Conservation (phyloP, 352 stramenopile genomes). For the Elongisporangium undulatum region DNA sequence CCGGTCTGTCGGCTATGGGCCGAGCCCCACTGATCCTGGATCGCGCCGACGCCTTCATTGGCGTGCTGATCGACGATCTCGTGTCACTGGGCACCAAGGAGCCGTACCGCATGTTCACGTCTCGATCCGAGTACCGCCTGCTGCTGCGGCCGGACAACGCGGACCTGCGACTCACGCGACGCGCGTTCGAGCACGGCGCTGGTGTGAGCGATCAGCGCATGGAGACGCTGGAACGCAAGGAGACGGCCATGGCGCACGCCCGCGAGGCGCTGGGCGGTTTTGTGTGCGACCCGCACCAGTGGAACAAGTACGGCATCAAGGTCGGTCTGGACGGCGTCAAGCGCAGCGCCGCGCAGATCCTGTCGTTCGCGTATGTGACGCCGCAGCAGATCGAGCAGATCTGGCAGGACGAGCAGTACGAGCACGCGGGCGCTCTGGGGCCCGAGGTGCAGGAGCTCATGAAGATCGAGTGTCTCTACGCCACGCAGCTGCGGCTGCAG, state of each 20-base stretch:
- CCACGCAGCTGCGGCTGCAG: conserved; percentile 91
- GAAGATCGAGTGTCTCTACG: conserved; percentile 92
- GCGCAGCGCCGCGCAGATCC: conserved; percentile 69
- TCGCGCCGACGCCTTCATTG: conserved; percentile 94
- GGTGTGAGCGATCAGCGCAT: conserved; percentile 69
- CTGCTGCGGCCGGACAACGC: conserved; percentile 94
- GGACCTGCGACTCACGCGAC: conserved; percentile 94
- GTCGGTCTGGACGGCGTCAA: conserved; percentile 72
- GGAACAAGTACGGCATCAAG: conserved; percentile 78
- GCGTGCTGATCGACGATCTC: conserved; percentile 98
- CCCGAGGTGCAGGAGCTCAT: conserved; percentile 42
- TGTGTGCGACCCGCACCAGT: conserved; percentile 71
- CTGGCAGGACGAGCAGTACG: conserved; percentile 42
- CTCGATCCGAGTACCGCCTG: conserved; percentile 90
- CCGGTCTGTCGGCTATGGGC: conserved; percentile 70
- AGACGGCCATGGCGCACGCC: conserved; percentile 63
- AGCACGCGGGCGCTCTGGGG: conserved; percentile 40
- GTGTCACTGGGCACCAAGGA: conserved; percentile 95
- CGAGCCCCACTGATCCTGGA: conserved; percentile 90
- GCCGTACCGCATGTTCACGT: conserved; percentile 99
- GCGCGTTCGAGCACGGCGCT: conserved; percentile 82
- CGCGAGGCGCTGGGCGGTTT: conserved; percentile 54
- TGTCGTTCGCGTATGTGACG: conserved; percentile 64
- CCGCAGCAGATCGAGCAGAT: conserved; percentile 54
- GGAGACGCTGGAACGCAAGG: conserved; percentile 81